A percentile compares a stretch with the other conserved stretches of the same genome.
phyloP scores from a whole-genome alignment of 176 grass and related monocot genomes.

The Oryza brachyantha region DNA sequence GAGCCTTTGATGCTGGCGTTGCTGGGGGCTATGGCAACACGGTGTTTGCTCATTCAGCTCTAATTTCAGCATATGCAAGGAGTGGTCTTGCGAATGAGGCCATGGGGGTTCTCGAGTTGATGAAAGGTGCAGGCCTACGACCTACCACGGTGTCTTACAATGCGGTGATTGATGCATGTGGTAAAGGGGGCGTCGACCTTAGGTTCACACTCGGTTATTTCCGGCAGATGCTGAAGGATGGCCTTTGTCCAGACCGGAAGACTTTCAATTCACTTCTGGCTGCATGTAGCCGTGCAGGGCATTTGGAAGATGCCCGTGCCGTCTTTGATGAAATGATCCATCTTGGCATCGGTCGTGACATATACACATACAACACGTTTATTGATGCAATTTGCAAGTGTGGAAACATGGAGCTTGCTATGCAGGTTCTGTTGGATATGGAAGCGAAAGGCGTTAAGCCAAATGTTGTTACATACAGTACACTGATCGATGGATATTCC shows the following conservation, averaged over 20 bases:
- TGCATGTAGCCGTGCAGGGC: conserved; percentile 78
- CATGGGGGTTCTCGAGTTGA: conserved; percentile 65
- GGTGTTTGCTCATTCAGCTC: conserved; percentile 69
- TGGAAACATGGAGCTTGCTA: conserved; percentile 87
- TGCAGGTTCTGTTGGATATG: conserved; percentile 77
- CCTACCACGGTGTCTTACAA: conserved; percentile 89
- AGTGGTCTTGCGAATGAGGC: conserved; percentile 73
- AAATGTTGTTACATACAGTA: conserved; percentile 97
- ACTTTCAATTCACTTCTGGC: conserved; percentile 97
- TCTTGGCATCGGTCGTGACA: conserved; percentile 82
- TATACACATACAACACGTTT: conserved; percentile 99
- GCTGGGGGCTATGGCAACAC: conserved; percentile 75
- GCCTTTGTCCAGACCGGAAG: conserved; percentile 83
- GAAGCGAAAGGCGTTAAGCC: conserved; percentile 62
- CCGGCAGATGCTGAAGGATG: conserved; percentile 80
- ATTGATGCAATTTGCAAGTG: conserved; percentile 98
- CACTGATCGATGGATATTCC: conserved; percentile 94
- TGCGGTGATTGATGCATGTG: conserved; percentile 87
- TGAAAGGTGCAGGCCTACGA: conserved; percentile 65
- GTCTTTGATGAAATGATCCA: conserved; percentile 98
- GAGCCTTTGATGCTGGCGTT: conserved; percentile 64
- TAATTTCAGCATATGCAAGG: conserved; percentile 91
- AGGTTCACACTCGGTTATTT: conserved; percentile 77
- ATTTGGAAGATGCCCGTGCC: conserved; percentile 70
- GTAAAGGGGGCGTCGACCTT: conserved; percentile 80